Percentiles rank a stretch among this genome's conserved stretches.
phyloP scores from a whole-genome alignment of 345 rosid genomes.

The Erucastrum elatum region DNA sequence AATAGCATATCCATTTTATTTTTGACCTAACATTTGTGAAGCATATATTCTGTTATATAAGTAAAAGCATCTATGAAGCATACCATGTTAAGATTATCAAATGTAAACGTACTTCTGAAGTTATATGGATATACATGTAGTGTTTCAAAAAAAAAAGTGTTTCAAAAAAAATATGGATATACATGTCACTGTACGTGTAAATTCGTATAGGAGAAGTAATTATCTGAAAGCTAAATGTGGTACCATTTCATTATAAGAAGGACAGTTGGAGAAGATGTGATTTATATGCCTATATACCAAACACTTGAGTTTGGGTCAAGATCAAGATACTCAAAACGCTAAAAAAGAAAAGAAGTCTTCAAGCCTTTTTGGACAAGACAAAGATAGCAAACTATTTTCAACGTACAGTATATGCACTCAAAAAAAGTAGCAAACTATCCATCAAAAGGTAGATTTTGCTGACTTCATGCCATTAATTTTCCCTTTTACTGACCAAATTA shows the following conservation, averaged over 20 bases:
- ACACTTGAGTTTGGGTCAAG: slow-evolving; percentile 1
- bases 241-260: background rate
- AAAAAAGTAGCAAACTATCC: background rate
- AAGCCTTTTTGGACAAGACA: background rate
- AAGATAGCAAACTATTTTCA: too few relatives aligned
- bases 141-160: too few relatives aligned
- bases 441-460: slow-evolving; percentile 1
- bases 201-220: background rate
- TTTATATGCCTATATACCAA: slow-evolving; percentile 2
- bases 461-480: slow-evolving; percentile 7
- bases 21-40: too few relatives aligned
- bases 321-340: background rate
- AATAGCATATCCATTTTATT: too few relatives aligned
- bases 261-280: background rate
- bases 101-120: background rate
- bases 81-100: slow-evolving; percentile 1
- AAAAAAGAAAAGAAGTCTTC: background rate
- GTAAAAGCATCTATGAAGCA: background rate
- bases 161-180: too few relatives aligned
- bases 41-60: too few relatives aligned
- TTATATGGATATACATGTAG: too few relatives aligned
- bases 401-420: too few relatives aligned
- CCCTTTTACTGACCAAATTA: background rate
- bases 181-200: background rate
- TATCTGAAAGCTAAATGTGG: background rate